Evolutionary conservation across 2,329 filamentous ascomycete genomes (phyloP).

Genomic region (Fusarium mangiferae): DNA sequence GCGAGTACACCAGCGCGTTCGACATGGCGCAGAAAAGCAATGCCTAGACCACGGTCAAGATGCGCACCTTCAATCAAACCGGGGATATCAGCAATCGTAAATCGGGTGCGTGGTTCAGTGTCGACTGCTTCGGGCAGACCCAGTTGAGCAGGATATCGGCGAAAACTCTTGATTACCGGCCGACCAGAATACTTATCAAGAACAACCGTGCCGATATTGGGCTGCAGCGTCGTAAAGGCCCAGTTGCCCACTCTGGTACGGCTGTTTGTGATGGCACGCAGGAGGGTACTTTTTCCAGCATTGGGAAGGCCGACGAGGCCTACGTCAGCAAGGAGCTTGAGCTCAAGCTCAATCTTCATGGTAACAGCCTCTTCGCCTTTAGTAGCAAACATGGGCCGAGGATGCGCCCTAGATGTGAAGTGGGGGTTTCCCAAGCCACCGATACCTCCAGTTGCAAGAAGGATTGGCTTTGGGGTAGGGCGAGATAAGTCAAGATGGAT

Average conservation of each 20-base stretch:
- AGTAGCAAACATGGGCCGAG: constrained; percentile 87
- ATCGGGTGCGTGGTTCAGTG: constrained; percentile 74
- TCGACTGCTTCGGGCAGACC: constrained; percentile 56
- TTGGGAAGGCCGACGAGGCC: constrained; percentile 95
- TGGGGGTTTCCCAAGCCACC: constrained; percentile 95
- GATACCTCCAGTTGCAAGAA: constrained; percentile 87
- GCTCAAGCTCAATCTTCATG: constrained; percentile 84
- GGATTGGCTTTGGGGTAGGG: constrained; percentile 83
- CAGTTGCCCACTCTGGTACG: constrained; percentile 90
- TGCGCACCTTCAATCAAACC: constrained; percentile 93
- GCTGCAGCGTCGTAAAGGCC: constrained; percentile 96
- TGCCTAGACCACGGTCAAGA: constrained; percentile 87
- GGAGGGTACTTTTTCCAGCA: constrained; percentile 92
- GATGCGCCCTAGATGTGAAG: constrained; percentile 80
- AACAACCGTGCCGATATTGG: constrained; percentile 95
- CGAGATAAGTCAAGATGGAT: constrained; percentile 78
- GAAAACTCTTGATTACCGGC: constrained; percentile 61
- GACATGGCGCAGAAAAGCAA: constrained; percentile 92
- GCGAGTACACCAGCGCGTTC: constrained; percentile 93
- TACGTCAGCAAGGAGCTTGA: constrained; percentile 95
- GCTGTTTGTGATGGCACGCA: constrained; percentile 88
- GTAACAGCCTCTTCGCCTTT: constrained; percentile 83
- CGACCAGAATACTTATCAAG: constrained; percentile 87
- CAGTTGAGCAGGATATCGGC: constrained; percentile 49
- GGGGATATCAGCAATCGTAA: constrained; percentile 95